A percentile compares a stretch with the other conserved stretches of the same genome.
phyloP scores from a whole-genome alignment of 2,329 filamentous ascomycete species.

The Blastomyces gilchristii region DNA sequence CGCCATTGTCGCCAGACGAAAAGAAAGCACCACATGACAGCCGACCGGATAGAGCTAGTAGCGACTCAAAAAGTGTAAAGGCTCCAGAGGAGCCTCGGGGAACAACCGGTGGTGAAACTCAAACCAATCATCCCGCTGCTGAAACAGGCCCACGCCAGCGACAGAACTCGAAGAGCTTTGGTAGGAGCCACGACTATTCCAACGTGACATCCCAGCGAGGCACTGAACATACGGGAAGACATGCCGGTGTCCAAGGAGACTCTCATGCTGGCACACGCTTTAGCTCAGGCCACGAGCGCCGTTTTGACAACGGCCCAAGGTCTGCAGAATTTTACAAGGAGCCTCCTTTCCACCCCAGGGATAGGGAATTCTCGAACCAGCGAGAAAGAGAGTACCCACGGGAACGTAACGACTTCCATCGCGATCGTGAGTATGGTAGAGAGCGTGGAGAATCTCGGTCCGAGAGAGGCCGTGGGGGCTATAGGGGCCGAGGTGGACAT shows the following conservation, averaged over 20 bases:
- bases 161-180: conserved; percentile 28
- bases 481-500: conserved; percentile 35
- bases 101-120: conserved; percentile 13
- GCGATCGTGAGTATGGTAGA: conserved; percentile 29
- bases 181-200: conserved; percentile 24
- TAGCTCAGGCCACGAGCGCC: conserved; percentile 25
- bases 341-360: conserved; percentile 18
- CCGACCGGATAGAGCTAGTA: conserved; percentile 24
- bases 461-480: conserved; percentile 31
- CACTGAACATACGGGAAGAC: conserved; percentile 22
- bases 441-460: conserved; percentile 28
- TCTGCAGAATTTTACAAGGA: conserved; percentile 28
- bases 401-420: conserved; percentile 23
- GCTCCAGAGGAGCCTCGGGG: conserved; percentile 22
- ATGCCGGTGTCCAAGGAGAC: conserved; percentile 24
- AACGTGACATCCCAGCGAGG: conserved; percentile 18
- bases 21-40: conserved; percentile 24
- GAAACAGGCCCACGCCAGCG: conserved; percentile 25
- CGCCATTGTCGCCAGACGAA: conserved; percentile 20
- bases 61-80: conserved; percentile 20
- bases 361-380: conserved; percentile 18
- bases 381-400: conserved; percentile 5
- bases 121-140: conserved; percentile 22
- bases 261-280: conserved; percentile 25
- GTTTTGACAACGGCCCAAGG: conserved; percentile 30